These are phyloP conservation scores for Starmerella sp. DNA, from an alignment of 805 yeast species.

Conservation along the genomic window DNA sequence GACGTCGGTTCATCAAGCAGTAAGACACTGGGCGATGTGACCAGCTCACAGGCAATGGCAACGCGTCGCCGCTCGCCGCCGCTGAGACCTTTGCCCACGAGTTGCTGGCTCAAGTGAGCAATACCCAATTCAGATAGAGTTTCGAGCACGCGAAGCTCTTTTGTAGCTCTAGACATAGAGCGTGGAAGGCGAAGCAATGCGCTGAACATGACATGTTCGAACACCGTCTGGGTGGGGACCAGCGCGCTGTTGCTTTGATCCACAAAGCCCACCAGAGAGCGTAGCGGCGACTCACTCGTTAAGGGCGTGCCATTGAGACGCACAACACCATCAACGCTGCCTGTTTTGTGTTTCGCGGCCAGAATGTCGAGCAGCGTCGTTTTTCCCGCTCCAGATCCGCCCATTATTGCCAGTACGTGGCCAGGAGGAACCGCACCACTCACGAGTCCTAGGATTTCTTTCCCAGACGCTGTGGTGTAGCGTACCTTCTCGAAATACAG, in stretches of 20 bases:
- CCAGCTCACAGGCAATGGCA: conserved; percentile 86
- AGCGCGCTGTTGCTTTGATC: conserved; percentile 81
- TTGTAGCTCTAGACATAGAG: conserved; percentile 59
- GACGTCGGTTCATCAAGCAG: conserved; percentile 91
- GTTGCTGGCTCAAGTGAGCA: conserved; percentile 64
- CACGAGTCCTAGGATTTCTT: conserved; percentile 46
- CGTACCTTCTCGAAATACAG: conserved; percentile 64
- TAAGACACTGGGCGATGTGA: conserved; percentile 73
- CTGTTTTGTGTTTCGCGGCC: conserved; percentile 79
- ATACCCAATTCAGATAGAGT: conserved; percentile 80
- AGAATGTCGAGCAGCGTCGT: conserved; percentile 85
- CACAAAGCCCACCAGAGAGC: conserved; percentile 77
- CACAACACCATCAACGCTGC: conserved; percentile 53
- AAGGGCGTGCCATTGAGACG: conserved; percentile 54
- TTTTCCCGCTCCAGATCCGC: conserved; percentile 98
- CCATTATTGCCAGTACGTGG: conserved; percentile 90
- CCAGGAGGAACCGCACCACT: conserved; percentile 78
- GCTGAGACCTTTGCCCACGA: conserved; percentile 87
- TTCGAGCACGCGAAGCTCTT: conserved; percentile 69
- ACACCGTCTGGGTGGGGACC: conserved; percentile 87
- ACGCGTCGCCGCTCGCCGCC: conserved; percentile 91
- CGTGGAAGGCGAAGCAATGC: conserved; percentile 81
- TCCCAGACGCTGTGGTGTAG: conserved; percentile 42
- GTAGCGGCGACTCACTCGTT: conserved; percentile 21
- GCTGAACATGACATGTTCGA: conserved; percentile 86